These are phyloP conservation scores for Withania somnifera DNA, from an alignment of 305 asterid species.

Conservation along the genomic window DNA sequence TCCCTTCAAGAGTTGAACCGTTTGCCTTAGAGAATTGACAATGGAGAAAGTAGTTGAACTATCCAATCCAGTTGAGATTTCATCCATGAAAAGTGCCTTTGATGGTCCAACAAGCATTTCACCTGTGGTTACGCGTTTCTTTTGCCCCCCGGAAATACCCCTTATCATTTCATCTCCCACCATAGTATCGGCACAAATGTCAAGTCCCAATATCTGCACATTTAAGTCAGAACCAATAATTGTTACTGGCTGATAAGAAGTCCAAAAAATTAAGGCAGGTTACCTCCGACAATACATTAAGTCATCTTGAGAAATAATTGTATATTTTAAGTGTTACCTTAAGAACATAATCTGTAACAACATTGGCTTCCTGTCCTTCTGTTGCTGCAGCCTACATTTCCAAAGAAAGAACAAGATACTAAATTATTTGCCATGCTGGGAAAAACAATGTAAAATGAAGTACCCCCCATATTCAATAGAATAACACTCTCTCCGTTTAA, in stretches of 20 bases:
- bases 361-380: constrained; percentile 12
- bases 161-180: constrained; percentile 49
- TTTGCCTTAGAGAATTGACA: constrained; percentile 22
- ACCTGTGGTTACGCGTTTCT: constrained; percentile 48
- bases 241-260: background rate
- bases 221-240: background rate
- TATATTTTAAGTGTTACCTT: constrained; percentile 4
- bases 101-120: constrained; percentile 45
- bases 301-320: too few relatives aligned
- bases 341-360: constrained; percentile 16
- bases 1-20: constrained; percentile 27
- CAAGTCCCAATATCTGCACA: constrained; percentile 32
- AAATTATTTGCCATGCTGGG: too few relatives aligned
- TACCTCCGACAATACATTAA: background rate
- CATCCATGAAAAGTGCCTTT: constrained; percentile 41
- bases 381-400: constrained; percentile 12
- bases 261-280: background rate
- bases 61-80: constrained; percentile 40
- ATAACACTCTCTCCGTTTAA: too few relatives aligned
- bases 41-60: constrained; percentile 39
- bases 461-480: too few relatives aligned
- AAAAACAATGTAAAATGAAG: too few relatives aligned
- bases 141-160: constrained; percentile 51
- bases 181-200: constrained; percentile 44
- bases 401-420: too few relatives aligned